phyloP scores from a whole-genome alignment of 2,329 filamentous ascomycete species.

The Alternaria brassicicola region DNA sequence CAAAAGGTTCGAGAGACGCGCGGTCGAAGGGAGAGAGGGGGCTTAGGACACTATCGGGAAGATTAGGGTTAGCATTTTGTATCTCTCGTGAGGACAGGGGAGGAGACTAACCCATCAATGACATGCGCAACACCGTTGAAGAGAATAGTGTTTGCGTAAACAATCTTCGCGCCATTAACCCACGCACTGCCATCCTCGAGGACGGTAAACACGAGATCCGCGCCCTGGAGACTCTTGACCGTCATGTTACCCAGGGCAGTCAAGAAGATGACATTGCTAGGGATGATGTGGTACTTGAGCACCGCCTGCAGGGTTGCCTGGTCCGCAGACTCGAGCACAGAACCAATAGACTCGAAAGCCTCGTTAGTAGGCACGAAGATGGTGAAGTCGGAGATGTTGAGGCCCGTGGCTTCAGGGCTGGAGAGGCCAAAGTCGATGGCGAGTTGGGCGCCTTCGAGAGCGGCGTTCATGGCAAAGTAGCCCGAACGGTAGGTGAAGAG shows the following conservation, averaged over 20 bases:
- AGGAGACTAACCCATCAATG: constrained; percentile 26
- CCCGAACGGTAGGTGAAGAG: constrained; percentile 36
- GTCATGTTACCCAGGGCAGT: constrained; percentile 33
- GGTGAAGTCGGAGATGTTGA: constrained; percentile 67
- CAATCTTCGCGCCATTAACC: constrained; percentile 35
- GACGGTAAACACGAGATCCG: constrained; percentile 32
- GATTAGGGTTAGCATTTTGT: not conserved
- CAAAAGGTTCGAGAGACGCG: constrained; percentile 22
- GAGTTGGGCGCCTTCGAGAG: constrained; percentile 19
- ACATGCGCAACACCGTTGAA: constrained; percentile 37
- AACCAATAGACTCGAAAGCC: constrained; percentile 68
- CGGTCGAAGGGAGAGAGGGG: constrained; percentile 27
- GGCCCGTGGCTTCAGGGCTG: constrained; percentile 16
- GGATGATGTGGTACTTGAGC: constrained; percentile 37
- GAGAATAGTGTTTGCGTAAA: constrained; percentile 32
- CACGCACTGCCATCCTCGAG: constrained; percentile 31
- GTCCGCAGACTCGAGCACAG: constrained; percentile 26
- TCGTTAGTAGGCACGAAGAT: constrained; percentile 78
- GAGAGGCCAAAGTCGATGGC: constrained; percentile 29
- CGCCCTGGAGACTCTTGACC: constrained; percentile 28
- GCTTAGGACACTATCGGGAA: constrained; percentile 18
- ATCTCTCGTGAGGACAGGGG: too few relatives aligned
- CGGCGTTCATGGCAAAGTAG: constrained; percentile 32
- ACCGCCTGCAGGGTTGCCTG: constrained; percentile 28
- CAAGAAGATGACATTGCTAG: constrained; percentile 35